These are phyloP conservation scores for Aphanocladium album DNA, from an alignment of 2,329 filamentous ascomycete genomes.

Conservation along the genomic window DNA sequence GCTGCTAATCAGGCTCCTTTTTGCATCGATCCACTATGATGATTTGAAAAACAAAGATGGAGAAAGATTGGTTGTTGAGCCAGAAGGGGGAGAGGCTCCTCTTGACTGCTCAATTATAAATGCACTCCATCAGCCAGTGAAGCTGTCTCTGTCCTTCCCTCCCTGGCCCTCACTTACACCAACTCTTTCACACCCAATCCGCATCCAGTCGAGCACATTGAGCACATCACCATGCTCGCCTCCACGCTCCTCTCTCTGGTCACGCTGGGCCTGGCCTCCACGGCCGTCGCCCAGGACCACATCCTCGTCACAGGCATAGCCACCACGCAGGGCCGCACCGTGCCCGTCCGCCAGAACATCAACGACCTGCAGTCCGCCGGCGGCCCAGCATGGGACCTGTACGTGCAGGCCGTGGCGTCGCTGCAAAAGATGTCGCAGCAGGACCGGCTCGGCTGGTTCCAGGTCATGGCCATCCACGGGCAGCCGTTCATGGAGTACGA, in stretches of 20 bases:
- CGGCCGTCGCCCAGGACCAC: not conserved
- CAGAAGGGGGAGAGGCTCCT: not conserved
- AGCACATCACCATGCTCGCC: not conserved
- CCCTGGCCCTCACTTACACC: not conserved
- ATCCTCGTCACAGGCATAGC: not conserved
- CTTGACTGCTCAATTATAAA: not conserved
- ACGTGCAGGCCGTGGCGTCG: constrained; percentile 32
- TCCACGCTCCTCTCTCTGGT: not conserved
- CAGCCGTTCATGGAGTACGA: constrained; percentile 28
- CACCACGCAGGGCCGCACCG: not conserved
- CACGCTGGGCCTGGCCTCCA: not conserved
- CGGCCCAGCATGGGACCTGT: constrained; percentile 32
- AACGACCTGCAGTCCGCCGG: constrained; percentile 31
- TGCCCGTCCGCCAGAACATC: constrained; percentile 24
- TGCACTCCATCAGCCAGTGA: not conserved
- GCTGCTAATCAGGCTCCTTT: not conserved
- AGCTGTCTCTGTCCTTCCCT: not conserved
- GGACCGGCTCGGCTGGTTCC: constrained; percentile 37
- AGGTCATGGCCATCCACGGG: constrained; percentile 27
- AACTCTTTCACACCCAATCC: not conserved
- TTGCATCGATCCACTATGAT: not conserved
- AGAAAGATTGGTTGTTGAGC: not conserved
- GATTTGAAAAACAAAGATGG: not conserved
- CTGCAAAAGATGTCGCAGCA: constrained; percentile 30
- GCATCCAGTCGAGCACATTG: not conserved